Evolutionary conservation across 1,139 yeast genomes (phyloP).

Genomic region (Yamadazyma sp.): DNA sequence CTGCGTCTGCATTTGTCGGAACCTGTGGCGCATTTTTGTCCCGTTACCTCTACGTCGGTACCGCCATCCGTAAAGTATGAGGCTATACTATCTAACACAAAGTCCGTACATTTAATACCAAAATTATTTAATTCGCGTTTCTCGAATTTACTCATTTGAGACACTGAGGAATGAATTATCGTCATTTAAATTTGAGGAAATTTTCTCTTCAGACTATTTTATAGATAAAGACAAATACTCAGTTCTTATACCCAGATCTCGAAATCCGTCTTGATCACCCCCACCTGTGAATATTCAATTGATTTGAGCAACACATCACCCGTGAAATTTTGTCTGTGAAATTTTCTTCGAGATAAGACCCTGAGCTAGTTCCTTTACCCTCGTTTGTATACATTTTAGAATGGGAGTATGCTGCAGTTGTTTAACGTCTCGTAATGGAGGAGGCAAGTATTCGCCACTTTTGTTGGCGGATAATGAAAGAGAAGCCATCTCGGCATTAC

Average conservation of each 20-base stretch:
- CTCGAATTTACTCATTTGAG: background rate
- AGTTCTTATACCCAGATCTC: background rate
- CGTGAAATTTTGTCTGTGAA: too few relatives aligned
- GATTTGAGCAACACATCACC: too few relatives aligned
- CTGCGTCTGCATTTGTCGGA: slow-evolving; percentile 25
- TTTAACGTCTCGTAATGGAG: slow-evolving; percentile 35
- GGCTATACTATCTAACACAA: too few relatives aligned
- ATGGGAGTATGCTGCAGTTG: slow-evolving; percentile 77
- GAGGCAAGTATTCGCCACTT: slow-evolving; percentile 64
- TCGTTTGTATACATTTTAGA: background rate
- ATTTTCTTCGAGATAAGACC: too few relatives aligned
- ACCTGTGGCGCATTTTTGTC: slow-evolving; percentile 25
- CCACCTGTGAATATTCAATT: too few relatives aligned
- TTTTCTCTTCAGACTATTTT: slow-evolving; percentile 1
- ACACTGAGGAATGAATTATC: background rate
- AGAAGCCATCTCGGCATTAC: slow-evolving; percentile 87
- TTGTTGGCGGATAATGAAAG: slow-evolving; percentile 95
- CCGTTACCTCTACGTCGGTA: slow-evolving; percentile 28
- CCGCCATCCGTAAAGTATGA: slow-evolving; percentile 9
- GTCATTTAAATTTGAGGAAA: slow-evolving; percentile 3
- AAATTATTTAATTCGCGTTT: too few relatives aligned
- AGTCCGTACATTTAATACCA: too few relatives aligned
- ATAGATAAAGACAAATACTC: background rate
- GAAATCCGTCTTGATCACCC: too few relatives aligned
- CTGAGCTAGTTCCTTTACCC: background rate